Evolutionary conservation across 768 basidiomycete species (phyloP), one percentile per base, ranked within the genome.

Genomic region (Glaciozyma antarctica): DNA sequence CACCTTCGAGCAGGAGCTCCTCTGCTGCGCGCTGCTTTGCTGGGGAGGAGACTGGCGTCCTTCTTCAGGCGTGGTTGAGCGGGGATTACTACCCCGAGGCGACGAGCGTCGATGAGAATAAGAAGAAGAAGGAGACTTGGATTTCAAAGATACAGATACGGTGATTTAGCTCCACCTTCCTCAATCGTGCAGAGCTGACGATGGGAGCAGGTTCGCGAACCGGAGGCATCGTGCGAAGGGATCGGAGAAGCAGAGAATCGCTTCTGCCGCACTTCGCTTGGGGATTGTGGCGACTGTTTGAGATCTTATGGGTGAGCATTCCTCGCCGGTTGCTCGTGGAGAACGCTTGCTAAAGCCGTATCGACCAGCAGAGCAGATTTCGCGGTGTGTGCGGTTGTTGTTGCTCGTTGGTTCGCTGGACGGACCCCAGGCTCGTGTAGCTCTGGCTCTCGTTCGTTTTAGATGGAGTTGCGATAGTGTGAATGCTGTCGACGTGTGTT

Each of bases 191-290:
- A 32, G 30, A 34, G n/a, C 17, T 21, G n/a, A 16, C 4, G 26
- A 9, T 38, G 28, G 15, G 53, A 26, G 7, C 58, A 53, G 43
- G 49, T 65, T 65, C 48, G 59, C 59, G 34, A 61, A 61, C n/a
- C 19, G 30, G 4, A 47, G 59, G 2, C 64, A 65, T 26, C 17
- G 64, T 2, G 45, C 60, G 21, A 44, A 44, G 12, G 58, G 58
- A 2, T 52, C 60, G 13, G 63, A 64, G 26, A 64, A 64, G 63
- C 13, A 16, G 17, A 22, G 5, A 15, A 24, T 61, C 5, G 47
- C 49, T 4, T 5, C 38, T 41, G 12, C 38, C 12, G 38, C 38
- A 2, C 38, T 41, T 41, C 38, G 38, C 38, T 41, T 41, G 38
- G 38, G 38, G 38, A 41, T 41, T 41, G 38, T 13, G 13, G 13